Base-by-base conservation (phyloP, 495 filamentous ascomycete genomes). In the Wilcoxina mikolae region DNA sequence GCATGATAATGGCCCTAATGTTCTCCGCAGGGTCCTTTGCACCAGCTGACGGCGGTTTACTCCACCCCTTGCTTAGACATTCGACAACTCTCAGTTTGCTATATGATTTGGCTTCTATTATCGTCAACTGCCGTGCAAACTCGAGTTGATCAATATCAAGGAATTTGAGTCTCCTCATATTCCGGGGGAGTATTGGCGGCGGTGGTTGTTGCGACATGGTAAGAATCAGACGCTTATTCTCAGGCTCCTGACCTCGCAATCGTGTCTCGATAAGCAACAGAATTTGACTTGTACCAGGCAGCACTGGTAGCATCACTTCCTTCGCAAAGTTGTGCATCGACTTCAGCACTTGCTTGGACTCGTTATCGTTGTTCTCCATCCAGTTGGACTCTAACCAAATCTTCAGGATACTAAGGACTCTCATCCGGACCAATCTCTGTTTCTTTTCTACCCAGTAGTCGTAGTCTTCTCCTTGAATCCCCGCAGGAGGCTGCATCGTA, bases 101-200 rank as follows among this genome's bases (percentile, higher is more conserved):
- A 68, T 96, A 98, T 3, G 95, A 77, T 55, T 81, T 83, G 3
- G 89, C 94, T 66, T 96, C 91, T 54, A 96, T 94, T 61, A 98
- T 94, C 1, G 91, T 98, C 53, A 98, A 72, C 68, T 98, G 91
- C 28, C 91, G 80, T 22, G 90, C 91, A 70, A 98, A 96, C 68
- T 98, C 91, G 1, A 83, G 84, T 11, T 85, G 81, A 64, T 98
- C 91, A 54, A 98, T 95, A 65, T 98, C 93, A 48, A 96, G 75
- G 71, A 98, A 96, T 69, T 95, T 98, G 57, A 98, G 79, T 67
- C 94, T 96, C 80, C 91, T 95, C 87, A 96, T 94, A 68, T 95
- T 94, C 78, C 94, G 95, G 0, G 91, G 91, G 64, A 95, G 79
- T 60, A 96, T 95, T 10, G 91, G 87, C 43, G 83, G 72, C 7